phyloP scores from a whole-genome alignment of 2,329 filamentous ascomycete species.

The Cordyceps tenuipes region DNA sequence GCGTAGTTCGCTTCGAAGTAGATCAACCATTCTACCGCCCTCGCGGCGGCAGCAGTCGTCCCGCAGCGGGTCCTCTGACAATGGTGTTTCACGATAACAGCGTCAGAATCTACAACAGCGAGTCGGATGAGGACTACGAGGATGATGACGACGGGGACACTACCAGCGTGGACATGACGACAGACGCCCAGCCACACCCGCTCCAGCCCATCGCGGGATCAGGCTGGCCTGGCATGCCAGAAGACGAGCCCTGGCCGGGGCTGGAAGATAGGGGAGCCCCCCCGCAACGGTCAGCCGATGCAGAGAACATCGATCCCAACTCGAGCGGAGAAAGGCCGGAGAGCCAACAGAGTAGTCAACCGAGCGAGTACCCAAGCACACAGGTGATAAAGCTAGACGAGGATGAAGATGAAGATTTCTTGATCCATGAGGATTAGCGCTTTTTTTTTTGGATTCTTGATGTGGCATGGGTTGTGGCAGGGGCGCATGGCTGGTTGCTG shows the following conservation, averaged over 20 bases:
- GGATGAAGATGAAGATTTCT: slow-evolving; percentile 21
- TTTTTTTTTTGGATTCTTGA: background rate
- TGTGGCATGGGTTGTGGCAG: background rate
- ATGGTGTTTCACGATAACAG: slow-evolving; percentile 16
- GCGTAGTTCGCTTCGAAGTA: slow-evolving; percentile 20
- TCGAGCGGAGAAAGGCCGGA: slow-evolving; percentile 24
- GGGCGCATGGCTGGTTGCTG: background rate
- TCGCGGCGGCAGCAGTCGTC: slow-evolving; percentile 27
- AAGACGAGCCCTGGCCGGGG: slow-evolving; percentile 50
- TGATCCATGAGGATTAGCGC: slow-evolving; percentile 33
- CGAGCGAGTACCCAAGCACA: slow-evolving; percentile 49
- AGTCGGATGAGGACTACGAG: slow-evolving; percentile 26
- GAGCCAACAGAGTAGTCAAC: slow-evolving; percentile 39
- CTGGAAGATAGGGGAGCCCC: slow-evolving; percentile 35
- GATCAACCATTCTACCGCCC: slow-evolving; percentile 28
- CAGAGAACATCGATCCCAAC: slow-evolving; percentile 43
- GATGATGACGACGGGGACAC: slow-evolving; percentile 19
- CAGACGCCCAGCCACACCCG: slow-evolving; percentile 18
- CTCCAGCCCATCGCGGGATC: slow-evolving; percentile 22
- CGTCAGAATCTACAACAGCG: slow-evolving; percentile 29
- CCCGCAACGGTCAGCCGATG: slow-evolving; percentile 29
- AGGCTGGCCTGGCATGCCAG: slow-evolving; percentile 26
- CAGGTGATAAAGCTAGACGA: slow-evolving; percentile 33
- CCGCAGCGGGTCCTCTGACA: background rate
- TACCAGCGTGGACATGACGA: slow-evolving; percentile 20